These are phyloP conservation scores for Geranium incanum DNA, from an alignment of 441 rosid genomes.

Conservation along the genomic window DNA sequence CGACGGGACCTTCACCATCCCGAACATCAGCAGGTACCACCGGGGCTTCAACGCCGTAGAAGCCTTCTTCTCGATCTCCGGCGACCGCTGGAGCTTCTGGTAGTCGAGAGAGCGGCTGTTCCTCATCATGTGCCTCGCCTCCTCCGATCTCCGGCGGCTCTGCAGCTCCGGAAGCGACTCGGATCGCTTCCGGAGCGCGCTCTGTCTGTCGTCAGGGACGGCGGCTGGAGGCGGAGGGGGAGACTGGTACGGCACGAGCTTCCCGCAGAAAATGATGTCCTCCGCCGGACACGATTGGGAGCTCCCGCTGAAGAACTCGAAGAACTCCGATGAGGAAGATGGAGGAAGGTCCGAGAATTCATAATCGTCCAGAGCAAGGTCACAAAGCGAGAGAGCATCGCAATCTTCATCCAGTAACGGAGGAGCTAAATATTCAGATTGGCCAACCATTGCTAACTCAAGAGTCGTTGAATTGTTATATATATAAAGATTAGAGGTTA, in stretches of 20 bases:
- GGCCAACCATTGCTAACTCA: too few species aligned
- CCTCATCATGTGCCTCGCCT: too few species aligned
- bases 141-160: too few species aligned
- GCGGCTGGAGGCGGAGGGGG: slow-evolving; percentile 10
- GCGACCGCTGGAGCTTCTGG: too few species aligned
- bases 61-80: slow-evolving; percentile 9
- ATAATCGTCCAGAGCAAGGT: slow-evolving; percentile 23
- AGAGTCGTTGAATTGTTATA: too few species aligned
- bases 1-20: slow-evolving; percentile 46
- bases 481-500: too few species aligned
- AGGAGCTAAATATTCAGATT: too few species aligned
- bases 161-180: too few species aligned
- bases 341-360: slow-evolving; percentile 23
- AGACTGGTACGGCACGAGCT: slow-evolving; percentile 49
- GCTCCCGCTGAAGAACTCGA: slow-evolving; percentile 51
- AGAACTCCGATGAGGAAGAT: slow-evolving; percentile 29
- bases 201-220: neutral
- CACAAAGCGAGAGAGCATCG: neutral
- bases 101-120: too few species aligned
- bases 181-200: too few species aligned
- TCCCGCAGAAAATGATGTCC: slow-evolving; percentile 63
- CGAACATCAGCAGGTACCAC: slow-evolving; percentile 66
- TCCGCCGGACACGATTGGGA: slow-evolving; percentile 67
- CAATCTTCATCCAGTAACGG: neutral
- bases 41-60: slow-evolving; percentile 43